Base-by-base conservation (phyloP, 2,329 filamentous ascomycete species). In the Pestalotiopsis sp. region DNA sequence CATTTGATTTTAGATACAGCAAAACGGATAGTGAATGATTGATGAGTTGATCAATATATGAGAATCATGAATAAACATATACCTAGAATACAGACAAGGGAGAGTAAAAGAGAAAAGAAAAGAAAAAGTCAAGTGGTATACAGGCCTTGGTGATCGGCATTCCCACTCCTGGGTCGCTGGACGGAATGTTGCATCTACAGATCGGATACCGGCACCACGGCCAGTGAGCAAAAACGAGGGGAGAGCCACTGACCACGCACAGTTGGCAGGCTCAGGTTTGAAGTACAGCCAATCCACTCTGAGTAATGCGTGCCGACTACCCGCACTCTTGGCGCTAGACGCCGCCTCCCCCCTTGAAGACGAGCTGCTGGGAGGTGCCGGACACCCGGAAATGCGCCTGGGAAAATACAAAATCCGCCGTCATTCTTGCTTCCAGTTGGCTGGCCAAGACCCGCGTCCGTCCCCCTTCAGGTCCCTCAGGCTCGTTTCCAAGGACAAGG, bases 321-420 rank as follows among this genome's bases (percentile, higher is more conserved):
- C 59, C 59, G 59, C 59, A 39, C 12, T 62, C 36, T 36, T 62
- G 59, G 59, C 59, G 27, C 59, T 62, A 62, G 31, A 17, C 57
- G 57, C 23, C 57, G 23, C 57, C 57, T 52, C 45, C 17, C 45
- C 45, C 45, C 45, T 52, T 20, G 45, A 20, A 52, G 45, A 52
- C 45, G 45, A 52, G 45, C 45, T 9, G 45, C 57, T 27, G 57
- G 57, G 36, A 36, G 31, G 61, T 64, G 61, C 61, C 61, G 61
- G 61, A 64, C 61, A 64, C 38, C 61, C 61, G 61, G 57, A 20
- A 49, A 41, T 64, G 38, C 20, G 36, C n/a, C 61, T 64, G 38
- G 61, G 38, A 64, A 64, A 64, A 64, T 64, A 64, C 61, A 64
- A 64, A 64, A 64, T 64, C 61, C 61, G 61, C 61, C 61, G 14